Conservation (phyloP, 2,329 filamentous ascomycete genomes). For the Pseudocercospora eumusae region DNA sequence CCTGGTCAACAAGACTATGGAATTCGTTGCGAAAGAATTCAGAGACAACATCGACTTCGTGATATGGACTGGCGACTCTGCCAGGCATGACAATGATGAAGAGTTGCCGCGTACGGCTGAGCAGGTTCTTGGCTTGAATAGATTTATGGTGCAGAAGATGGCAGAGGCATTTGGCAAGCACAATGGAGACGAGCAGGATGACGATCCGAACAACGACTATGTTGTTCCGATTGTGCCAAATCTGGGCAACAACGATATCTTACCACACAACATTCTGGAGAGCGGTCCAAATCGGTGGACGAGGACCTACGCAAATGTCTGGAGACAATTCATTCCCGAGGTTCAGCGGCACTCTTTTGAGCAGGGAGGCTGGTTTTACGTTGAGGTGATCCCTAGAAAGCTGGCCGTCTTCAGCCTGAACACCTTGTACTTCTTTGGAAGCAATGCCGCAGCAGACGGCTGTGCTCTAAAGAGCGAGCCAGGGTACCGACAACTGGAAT, state of each 20-base stretch:
- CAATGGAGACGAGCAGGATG: conserved; percentile 51
- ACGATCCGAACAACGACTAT: conserved; percentile 59
- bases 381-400: conserved; percentile 83
- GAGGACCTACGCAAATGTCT: conserved; percentile 72
- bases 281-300: conserved; percentile 87
- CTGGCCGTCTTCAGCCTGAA: conserved; percentile 93
- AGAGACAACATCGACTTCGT: conserved; percentile 44
- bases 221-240: conserved; percentile 82
- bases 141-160: conserved; percentile 74
- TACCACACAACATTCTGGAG: conserved; percentile 91
- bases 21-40: conserved; percentile 68
- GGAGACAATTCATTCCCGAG: conserved; percentile 86
- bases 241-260: conserved; percentile 95
- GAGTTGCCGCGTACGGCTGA: conserved; percentile 69
- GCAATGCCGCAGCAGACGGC: conserved; percentile 90
- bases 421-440: conserved; percentile 85
- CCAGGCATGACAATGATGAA: conserved; percentile 46
- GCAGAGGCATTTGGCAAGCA: conserved; percentile 66
- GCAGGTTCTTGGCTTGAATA: conserved; percentile 78
- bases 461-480: conserved; percentile 78
- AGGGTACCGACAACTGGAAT: conserved; percentile 93
- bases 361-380: conserved; percentile 90
- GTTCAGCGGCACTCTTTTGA: conserved; percentile 88
- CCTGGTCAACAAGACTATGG: conserved; percentile 83
- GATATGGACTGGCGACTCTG: conserved; percentile 45